Conservation (phyloP, 2,329 filamentous ascomycete genomes). For the Cladobotryum protrusum region DNA sequence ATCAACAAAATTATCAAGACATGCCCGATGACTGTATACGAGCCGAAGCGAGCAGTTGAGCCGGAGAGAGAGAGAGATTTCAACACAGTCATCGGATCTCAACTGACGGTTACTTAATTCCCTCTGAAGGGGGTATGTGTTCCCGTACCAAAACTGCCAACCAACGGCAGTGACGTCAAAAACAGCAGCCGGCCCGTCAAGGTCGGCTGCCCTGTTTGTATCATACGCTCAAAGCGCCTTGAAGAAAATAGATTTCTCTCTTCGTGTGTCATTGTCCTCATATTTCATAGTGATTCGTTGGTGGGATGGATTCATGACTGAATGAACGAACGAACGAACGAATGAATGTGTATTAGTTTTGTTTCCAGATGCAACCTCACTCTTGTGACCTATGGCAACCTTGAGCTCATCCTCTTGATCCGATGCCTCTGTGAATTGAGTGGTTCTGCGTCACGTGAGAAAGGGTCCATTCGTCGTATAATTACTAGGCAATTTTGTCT, state of each 20-base stretch:
- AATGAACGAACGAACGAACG: not conserved
- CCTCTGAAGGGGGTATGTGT: not conserved
- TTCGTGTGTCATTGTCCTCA: not conserved
- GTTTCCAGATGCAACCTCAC: too few species aligned
- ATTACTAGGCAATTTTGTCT: too few species aligned
- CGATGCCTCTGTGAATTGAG: too few species aligned
- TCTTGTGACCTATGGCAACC: too few species aligned
- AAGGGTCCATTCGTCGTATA: too few species aligned
- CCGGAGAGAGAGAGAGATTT: not conserved
- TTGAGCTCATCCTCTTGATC: too few species aligned
- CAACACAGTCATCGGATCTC: not conserved
- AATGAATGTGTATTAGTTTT: too few species aligned
- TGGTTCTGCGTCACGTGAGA: too few species aligned
- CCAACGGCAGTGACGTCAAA: not conserved
- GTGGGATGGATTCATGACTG: not conserved
- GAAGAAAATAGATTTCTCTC: not conserved
- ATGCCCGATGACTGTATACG: conserved; percentile 5
- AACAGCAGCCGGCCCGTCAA: not conserved
- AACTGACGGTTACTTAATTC: not conserved
- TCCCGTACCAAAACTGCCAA: not conserved
- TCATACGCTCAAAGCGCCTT: not conserved
- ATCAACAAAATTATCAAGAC: conserved; percentile 14
- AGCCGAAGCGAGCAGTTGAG: not conserved
- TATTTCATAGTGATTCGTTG: not conserved
- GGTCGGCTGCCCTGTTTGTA: not conserved